Base-by-base conservation (phyloP, 371 early-diverging fungal species). In the Dichotomocladium elegans region DNA sequence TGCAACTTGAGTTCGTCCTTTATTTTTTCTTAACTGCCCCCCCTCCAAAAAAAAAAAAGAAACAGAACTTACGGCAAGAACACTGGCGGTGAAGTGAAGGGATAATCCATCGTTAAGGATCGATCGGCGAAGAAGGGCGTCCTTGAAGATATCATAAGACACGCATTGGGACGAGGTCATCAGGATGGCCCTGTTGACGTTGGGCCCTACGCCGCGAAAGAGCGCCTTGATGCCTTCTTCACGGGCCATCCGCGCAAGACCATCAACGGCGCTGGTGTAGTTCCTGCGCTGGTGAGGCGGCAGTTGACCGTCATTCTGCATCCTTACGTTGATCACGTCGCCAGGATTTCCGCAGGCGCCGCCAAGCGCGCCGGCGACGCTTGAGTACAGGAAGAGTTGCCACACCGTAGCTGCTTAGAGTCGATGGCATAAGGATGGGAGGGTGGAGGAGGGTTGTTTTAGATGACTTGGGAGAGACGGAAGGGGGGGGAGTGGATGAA, bases 1-100 rank as follows among this genome's bases (percentile, higher is more conserved):
- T 17, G n/a, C 35, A 35, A 4, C 17, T 17, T 37, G 37, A 37
- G 37, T 37, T 35, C 35, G n/a, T 17, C 14, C 35, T 17, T 17
- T 34, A 4, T 35, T 21, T 24, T 0, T 25, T 12, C 15, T 25
- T 26, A 6, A 3, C 28, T 26, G 15, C 10, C 1, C 28, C 41
- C 15, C 21, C 6, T 10, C 11, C 8, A 21, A 17, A 8, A 19
- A 15, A n/a, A n/a, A n/a, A n/a, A n/a, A n/a, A n/a, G n/a, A n/a
- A n/a, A n/a, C n/a, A n/a, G n/a, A 31, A 72, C 81, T 72, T 81
- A 85, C 85, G 40, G 94, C 90, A 28, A 90, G 57, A 1, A 89
- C 60, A 66, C 90, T 90, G 4, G 90, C 79, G 14, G 74, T 59
- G 51, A 93, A 89, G 58, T 95, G 94, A 40, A 82, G 68, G 27